Evolutionary conservation across 139 green algal species (phyloP).

Genomic region (Micractinium sp.): DNA sequence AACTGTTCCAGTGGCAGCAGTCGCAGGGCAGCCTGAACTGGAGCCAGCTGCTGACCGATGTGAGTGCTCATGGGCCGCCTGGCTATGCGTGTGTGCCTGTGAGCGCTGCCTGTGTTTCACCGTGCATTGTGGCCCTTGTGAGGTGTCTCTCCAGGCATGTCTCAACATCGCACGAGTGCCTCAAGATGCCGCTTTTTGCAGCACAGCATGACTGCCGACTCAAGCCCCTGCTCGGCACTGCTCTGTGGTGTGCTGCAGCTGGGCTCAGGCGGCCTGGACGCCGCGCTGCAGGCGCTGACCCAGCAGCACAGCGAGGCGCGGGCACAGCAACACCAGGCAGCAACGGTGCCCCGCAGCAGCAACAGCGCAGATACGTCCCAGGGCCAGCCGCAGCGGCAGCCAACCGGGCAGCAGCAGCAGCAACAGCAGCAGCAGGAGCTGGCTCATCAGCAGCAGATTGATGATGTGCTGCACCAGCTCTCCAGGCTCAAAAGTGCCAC

Average conservation of each 20-base stretch:
- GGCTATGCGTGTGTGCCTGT: too few relatives aligned
- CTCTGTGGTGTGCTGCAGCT: background rate
- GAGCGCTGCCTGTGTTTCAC: too few relatives aligned
- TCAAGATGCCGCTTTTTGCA: too few relatives aligned
- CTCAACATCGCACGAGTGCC: too few relatives aligned
- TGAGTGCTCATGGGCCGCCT: background rate
- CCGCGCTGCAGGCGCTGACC: background rate
- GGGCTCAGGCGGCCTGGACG: background rate
- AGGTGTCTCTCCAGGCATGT: too few relatives aligned
- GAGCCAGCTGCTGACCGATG: background rate
- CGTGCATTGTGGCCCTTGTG: too few relatives aligned
- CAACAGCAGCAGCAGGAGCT: background rate
- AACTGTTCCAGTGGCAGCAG: background rate
- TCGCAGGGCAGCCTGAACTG: background rate
- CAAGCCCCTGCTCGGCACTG: background rate
- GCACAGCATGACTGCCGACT: too few relatives aligned
- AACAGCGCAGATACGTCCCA: too few relatives aligned
- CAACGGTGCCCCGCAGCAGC: background rate
- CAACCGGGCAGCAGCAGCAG: background rate
- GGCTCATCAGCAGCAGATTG: background rate
- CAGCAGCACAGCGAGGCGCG: background rate
- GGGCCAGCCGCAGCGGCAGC: background rate
- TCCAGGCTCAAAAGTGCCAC: background rate
- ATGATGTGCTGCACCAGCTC: background rate
- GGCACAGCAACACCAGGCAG: background rate